These are phyloP conservation scores for Fonsecaea monophora DNA, from an alignment of 2,329 filamentous ascomycete genomes.

Conservation along the genomic window DNA sequence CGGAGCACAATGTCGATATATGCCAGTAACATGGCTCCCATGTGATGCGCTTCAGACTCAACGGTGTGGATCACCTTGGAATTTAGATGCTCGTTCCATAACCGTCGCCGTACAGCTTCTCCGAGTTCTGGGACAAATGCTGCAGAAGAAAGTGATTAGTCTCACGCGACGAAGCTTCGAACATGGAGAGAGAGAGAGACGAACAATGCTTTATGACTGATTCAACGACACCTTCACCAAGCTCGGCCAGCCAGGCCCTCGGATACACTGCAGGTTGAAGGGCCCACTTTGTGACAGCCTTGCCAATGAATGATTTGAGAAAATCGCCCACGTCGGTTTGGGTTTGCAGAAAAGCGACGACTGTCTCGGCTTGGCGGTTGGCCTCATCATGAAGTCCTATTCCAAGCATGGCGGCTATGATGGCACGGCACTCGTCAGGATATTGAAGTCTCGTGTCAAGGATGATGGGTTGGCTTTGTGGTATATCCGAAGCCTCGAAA, in stretches of 20 bases:
- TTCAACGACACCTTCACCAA: neutral
- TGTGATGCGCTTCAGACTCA: neutral
- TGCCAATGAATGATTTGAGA: neutral
- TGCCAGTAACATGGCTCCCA: neutral
- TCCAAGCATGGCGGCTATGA: neutral
- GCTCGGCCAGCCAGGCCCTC: neutral
- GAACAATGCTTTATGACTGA: neutral
- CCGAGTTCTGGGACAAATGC: neutral
- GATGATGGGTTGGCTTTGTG: neutral
- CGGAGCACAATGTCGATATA: slow-evolving; percentile 9
- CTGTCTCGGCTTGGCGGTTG: neutral
- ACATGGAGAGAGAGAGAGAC: neutral
- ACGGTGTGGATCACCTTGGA: neutral
- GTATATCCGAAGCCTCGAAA: neutral
- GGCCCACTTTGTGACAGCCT: neutral
- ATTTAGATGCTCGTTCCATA: slow-evolving; percentile 4
- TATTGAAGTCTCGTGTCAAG: slow-evolving; percentile 1
- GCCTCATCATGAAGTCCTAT: neutral
- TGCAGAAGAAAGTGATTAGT: slow-evolving; percentile 1
- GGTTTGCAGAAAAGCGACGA: slow-evolving; percentile 1
- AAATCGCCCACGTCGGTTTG: neutral
- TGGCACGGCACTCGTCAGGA: neutral
- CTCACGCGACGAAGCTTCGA: neutral
- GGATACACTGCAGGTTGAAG: neutral
- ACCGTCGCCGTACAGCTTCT: neutral